These are phyloP conservation scores for Stromatinia cepivora DNA, from an alignment of 2,329 filamentous ascomycete genomes.

Conservation along the genomic window DNA sequence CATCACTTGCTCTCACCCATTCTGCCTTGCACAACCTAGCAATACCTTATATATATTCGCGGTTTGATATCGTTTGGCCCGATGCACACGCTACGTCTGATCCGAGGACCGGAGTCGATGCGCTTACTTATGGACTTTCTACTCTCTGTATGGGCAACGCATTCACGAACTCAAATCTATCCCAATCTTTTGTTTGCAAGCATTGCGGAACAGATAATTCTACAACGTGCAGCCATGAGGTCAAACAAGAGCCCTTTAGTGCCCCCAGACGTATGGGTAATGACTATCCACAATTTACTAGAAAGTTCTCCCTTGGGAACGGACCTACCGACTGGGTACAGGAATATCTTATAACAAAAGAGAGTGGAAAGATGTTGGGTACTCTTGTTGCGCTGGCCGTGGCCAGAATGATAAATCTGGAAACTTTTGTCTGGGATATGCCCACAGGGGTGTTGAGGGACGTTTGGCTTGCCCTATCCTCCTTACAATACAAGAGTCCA, in stretches of 20 bases:
- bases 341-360: constrained; percentile 79
- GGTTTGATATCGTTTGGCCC: constrained; percentile 88
- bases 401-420: constrained; percentile 78
- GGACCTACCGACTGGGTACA: constrained; percentile 75
- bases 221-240: constrained; percentile 34
- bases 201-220: constrained; percentile 39
- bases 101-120: constrained; percentile 73
- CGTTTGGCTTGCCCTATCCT: constrained; percentile 77
- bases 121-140: constrained; percentile 77
- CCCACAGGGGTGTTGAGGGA: constrained; percentile 79
- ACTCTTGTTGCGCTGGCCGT: constrained; percentile 77
- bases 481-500: constrained; percentile 57
- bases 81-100: constrained; percentile 65
- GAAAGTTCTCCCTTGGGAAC: constrained; percentile 84
- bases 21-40: constrained; percentile 74
- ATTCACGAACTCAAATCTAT: constrained; percentile 44
- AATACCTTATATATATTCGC: constrained; percentile 77
- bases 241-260: constrained; percentile 25
- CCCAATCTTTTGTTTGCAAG: constrained; percentile 37
- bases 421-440: constrained; percentile 88
- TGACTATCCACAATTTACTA: constrained; percentile 75
- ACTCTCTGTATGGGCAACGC: constrained; percentile 74
- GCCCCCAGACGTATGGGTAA: constrained; percentile 59
- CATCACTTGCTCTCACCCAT: constrained; percentile 74
- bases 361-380: constrained; percentile 85